Conservation (phyloP, 2,329 filamentous ascomycete species). For the Pyrenophora teres region DNA sequence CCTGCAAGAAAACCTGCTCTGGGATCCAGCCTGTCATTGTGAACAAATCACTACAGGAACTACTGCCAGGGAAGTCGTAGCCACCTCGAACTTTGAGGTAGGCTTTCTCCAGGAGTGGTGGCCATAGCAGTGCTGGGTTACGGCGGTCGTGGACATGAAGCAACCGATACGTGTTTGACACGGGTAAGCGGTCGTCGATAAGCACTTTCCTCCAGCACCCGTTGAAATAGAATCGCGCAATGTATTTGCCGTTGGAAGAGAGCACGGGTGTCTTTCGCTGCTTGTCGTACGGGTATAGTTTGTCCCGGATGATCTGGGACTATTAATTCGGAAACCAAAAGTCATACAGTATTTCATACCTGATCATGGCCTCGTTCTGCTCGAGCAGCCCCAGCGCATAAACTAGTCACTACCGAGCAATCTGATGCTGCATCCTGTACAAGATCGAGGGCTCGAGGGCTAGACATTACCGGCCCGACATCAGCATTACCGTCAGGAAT, state of each 20-base stretch:
- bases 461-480: conserved; percentile 60
- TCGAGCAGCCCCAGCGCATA: conserved; percentile 79
- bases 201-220: conserved; percentile 85
- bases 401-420: conserved; percentile 93
- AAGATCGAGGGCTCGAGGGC: conserved; percentile 70
- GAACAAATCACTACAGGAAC: conserved; percentile 93
- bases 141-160: conserved; percentile 87
- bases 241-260: conserved; percentile 84
- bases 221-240: conserved; percentile 94
- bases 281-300: conserved; percentile 76
- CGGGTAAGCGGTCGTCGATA: conserved; percentile 86
- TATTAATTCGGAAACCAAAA: conserved; percentile 10
- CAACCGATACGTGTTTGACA: conserved; percentile 72
- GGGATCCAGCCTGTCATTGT: conserved; percentile 95
- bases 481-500: conserved; percentile 34
- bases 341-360: conserved; percentile 52
- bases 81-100: conserved; percentile 94
- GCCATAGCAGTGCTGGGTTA: conserved; percentile 84
- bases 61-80: conserved; percentile 97
- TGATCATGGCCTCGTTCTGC: conserved; percentile 70
- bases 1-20: conserved; percentile 89
- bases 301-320: conserved; percentile 68
- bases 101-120: conserved; percentile 90
- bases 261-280: conserved; percentile 59
- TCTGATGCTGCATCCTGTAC: conserved; percentile 96